Evolutionary conservation across 2,329 filamentous ascomycete species (phyloP).

Genomic region (Paecilomyces sp.): DNA sequence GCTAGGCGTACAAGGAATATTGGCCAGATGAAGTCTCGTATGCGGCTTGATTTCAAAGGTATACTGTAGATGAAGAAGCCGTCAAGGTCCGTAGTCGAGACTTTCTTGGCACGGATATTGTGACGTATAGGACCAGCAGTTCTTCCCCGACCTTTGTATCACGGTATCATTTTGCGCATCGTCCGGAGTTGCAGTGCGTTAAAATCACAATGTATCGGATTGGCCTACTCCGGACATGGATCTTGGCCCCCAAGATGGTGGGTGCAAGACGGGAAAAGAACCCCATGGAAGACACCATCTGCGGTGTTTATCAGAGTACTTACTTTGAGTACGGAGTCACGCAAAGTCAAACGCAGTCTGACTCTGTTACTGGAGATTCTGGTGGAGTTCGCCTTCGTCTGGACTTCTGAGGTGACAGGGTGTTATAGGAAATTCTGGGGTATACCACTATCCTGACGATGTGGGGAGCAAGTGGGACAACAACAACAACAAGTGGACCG

Average conservation of each 20-base stretch:
- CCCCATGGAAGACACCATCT: not conserved
- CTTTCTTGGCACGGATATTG: not conserved
- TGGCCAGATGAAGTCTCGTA: too few species aligned
- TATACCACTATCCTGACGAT: not conserved
- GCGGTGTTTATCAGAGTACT: not conserved
- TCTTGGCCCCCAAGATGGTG: not conserved
- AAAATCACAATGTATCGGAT: not conserved
- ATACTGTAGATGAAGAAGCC: not conserved
- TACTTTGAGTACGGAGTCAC: not conserved
- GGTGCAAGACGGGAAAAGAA: not conserved
- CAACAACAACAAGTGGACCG: not conserved
- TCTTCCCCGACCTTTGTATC: not conserved
- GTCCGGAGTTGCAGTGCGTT: not conserved
- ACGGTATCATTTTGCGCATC: not conserved
- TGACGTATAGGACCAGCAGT: not conserved
- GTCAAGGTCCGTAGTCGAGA: not conserved
- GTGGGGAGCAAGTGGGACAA: not conserved
- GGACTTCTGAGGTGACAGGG: not conserved
- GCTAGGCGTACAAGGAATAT: too few species aligned
- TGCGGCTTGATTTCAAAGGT: too few species aligned
- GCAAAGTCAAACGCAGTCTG: not conserved
- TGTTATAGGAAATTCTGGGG: not conserved
- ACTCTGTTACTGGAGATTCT: not conserved
- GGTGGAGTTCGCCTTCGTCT: not conserved
- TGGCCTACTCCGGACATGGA: not conserved